phyloP scores from a whole-genome alignment of 345 rosid species.

The Mercurialis annua region DNA sequence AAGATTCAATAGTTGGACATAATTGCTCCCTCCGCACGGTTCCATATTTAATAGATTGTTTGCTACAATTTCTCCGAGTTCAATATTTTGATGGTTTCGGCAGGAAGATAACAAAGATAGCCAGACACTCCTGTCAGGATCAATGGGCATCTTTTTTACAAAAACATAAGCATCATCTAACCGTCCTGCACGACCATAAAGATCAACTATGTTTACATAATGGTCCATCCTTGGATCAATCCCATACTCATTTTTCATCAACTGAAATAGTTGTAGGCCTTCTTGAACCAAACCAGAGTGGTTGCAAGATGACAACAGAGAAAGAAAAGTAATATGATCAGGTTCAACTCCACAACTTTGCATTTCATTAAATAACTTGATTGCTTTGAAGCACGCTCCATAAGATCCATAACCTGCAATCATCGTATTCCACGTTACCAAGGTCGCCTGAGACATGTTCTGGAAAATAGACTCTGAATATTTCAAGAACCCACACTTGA shows the following conservation, averaged over 20 bases:
- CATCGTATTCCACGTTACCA: slow-evolving; percentile 75
- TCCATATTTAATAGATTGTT: slow-evolving; percentile 47
- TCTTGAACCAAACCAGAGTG: slow-evolving; percentile 68
- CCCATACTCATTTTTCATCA: slow-evolving; percentile 47
- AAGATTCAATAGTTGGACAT: slow-evolving; percentile 60
- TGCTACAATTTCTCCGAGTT: slow-evolving; percentile 68
- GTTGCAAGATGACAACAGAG: slow-evolving; percentile 72
- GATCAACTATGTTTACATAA: slow-evolving; percentile 69
- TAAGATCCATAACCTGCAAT: slow-evolving; percentile 75
- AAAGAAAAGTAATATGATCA: slow-evolving; percentile 65
- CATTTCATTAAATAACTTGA: slow-evolving; percentile 56
- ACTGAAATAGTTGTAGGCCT: slow-evolving; percentile 49
- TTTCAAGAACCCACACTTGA: slow-evolving; percentile 61
- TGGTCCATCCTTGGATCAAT: slow-evolving; percentile 62
- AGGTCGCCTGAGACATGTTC: slow-evolving; percentile 43
- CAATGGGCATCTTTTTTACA: slow-evolving; percentile 47
- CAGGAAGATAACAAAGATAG: slow-evolving; percentile 64
- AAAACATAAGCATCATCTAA: slow-evolving; percentile 60
- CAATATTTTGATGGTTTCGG: slow-evolving; percentile 47
- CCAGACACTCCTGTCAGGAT: slow-evolving; percentile 66
- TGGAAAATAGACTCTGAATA: slow-evolving; percentile 52
- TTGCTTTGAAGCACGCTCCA: slow-evolving; percentile 52
- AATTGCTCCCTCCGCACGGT: slow-evolving; percentile 53
- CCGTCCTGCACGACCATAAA: slow-evolving; percentile 65
- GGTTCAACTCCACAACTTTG: slow-evolving; percentile 45